Base-by-base conservation (phyloP, 805 yeast species). In the Nakazawaea sp. region DNA sequence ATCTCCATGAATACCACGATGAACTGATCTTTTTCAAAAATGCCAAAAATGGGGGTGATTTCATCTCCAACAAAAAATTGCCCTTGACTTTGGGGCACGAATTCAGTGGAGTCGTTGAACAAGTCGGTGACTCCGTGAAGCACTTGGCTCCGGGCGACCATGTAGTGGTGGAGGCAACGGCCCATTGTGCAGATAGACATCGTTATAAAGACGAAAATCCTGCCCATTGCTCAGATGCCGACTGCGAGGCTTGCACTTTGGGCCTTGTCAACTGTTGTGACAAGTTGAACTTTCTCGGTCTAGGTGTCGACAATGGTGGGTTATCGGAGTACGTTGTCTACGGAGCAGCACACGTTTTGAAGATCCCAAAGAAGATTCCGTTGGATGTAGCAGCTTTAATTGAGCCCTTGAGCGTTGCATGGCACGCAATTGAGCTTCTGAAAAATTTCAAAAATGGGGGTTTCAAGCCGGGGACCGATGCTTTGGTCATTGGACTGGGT, bases 101-200 rank as follows among this genome's bases (percentile, higher is more conserved):
- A 48, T 62, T 67, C 45, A 58, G 70, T 1, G 78, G 75, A 27
- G 47, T 59, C 7, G 66, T 72, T 4, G 41, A 49, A 18, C 68
- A 56, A 26, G 55, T 73, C 23, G 83, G 83, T 25, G 29, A 59
- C 0, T 61, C 44, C 15, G 81, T 75, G 4, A 55, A 55, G 0
- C 52, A 53, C 12, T 54, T 72, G 19, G 55, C 66, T 44, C 55
- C 58, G 2, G 82, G 82, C 11, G 79, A 75, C 49, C 69, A 70
- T 31, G 85, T 80, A 23, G 78, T 72, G 16, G 70, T 78, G 18
- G 84, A 78, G 47, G 78, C 82, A 5, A 66, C 78, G 1, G 75
- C 75, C 24, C 74, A 75, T 27, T 80, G 61, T 47, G 47, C 64
- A 50, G 46, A 43, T 26, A 35, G 40, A 19, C 36, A 38, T 13